Evolutionary conservation across 2,329 filamentous ascomycete genomes (phyloP), one percentile per base, ranked within the genome.

Genomic region (Alternaria sp.): DNA sequence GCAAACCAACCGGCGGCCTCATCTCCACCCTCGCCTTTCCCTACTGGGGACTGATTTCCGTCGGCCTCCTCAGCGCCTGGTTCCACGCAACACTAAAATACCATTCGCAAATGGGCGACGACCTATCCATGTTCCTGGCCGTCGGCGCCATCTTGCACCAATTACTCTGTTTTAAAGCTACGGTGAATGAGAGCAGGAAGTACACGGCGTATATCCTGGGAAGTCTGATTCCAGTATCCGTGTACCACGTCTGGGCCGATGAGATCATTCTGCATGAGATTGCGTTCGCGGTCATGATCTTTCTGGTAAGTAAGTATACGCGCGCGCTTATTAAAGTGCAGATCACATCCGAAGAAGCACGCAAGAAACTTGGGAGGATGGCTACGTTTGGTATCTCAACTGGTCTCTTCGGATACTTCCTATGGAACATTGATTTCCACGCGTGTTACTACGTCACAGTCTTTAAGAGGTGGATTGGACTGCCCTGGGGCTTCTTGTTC

Each of bases 371-470:
- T 54, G 62, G 67, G 1, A 64, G 40, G 2, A 62, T 79, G 66
- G 74, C 74, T 28, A 74, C 66, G 8, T 69, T 76, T 56, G 78
- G 77, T 0, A 68, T 72, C 10, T 68, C 84, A 6, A 80, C 83
- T 30, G 73, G 83, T 0, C 85, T 86, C 54, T 82, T 85, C 51
- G 73, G 83, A 1, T 89, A 86, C 65, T 69, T 81, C 10, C 73
- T 89, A 23, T 89, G 87, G 87, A 83, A 86, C 54, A 81, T 89
- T 15, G 87, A 89, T 49, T 81, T 86, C 10, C 82, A 86, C 68
- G 79, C 81, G 12, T 90, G 88, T 68, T 72, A 75, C 0, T 72
- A 82, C 62, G 77, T 89, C 23, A 83, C 86, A 3, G 62, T 66
- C 0, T 65, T 84, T 11, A 83, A 86, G 52, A 76, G 77, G 8